Evolutionary conservation across 441 rosid species (phyloP), one percentile per base, ranked within the genome.

Genomic region (Populus hybrid): DNA sequence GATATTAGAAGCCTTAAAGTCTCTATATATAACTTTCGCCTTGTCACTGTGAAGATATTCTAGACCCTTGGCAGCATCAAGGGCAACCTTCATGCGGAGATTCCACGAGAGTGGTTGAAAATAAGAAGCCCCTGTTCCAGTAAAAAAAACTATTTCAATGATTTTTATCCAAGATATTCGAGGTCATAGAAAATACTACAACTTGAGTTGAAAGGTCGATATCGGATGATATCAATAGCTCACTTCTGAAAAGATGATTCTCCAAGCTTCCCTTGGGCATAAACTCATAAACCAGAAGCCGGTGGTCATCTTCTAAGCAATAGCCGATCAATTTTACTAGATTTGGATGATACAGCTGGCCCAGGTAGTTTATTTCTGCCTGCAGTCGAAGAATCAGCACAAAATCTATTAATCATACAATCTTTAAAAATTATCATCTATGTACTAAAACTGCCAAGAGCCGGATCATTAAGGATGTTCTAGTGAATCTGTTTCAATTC

Each of bases 211-310:
- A 64, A 24, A 12, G 12, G 26, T 11, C 23, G 33, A 59, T 14
- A 61, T 18, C 56, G 38, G 45, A 33, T 12, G 5, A 42, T n/a
- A 29, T 20, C 24, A 35, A 72, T 28, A 28, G 68, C 97, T 91
- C 76, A 95, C 99, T 87, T 85, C 87, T 86, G 69, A 95, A 95
- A 6, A 95, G 79, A 82, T 95, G 99, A 79, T 95, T 89, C 69
- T 95, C 98, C 83, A 95, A 84, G 88, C 96, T 95, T 40, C 99
- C 98, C 71, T 90, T 93, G 20, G 91, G 93, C 99, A 94, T 92
- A 66, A 90, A 94, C 83, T 94, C 99, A 1, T 94, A 94, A 4
- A 90, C 97, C 82, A 94, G 85, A 82, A 93, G 91, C 68, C 98
- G 84, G 69, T 93, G 94, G 33, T 90, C 97, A 59, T 92, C 98